These are phyloP conservation scores for Flaveria ramosissima DNA, from an alignment of 129 eudicot genomes.

Conservation along the genomic window DNA sequence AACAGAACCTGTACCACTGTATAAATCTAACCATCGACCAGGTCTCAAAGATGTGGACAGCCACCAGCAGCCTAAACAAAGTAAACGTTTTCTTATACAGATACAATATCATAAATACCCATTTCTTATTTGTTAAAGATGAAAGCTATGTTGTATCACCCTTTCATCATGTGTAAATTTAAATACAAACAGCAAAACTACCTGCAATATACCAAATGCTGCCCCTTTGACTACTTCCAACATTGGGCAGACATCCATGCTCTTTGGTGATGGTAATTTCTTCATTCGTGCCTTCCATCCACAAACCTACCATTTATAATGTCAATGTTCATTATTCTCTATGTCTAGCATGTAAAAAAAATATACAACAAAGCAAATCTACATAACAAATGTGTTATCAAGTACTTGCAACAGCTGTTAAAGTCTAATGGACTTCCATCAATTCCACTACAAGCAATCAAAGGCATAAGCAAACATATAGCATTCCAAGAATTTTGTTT, in stretches of 20 bases:
- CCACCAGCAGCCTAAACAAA: conserved; percentile 83
- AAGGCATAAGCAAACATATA: conserved; percentile 17
- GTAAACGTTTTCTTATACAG: conserved; percentile 2
- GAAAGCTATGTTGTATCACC: conserved; percentile 5
- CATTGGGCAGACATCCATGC: conserved; percentile 93
- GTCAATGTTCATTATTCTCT: conserved; percentile 14
- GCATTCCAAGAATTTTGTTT: conserved; percentile 4
- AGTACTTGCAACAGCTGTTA: conserved; percentile 15
- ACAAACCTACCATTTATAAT: conserved; percentile 50
- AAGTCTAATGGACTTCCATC: not conserved
- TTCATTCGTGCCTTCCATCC: conserved; percentile 82
- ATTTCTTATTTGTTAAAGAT: not conserved
- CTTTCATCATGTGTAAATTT: not conserved
- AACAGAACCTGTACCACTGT: conserved; percentile 90
- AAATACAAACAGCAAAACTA: conserved; percentile 29
- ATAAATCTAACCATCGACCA: conserved; percentile 88
- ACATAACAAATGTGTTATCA: not conserved
- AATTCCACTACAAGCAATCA: not conserved
- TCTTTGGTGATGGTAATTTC: conserved; percentile 78
- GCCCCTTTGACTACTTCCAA: conserved; percentile 97
- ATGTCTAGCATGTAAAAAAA: conserved; percentile 3
- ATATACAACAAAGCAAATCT: not conserved
- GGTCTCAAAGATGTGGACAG: conserved; percentile 78
- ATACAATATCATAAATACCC: not conserved
- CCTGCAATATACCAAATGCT: conserved; percentile 82